phyloP scores from a whole-genome alignment of 169 alveolate genomes.

The Eimeria falciformis region DNA sequence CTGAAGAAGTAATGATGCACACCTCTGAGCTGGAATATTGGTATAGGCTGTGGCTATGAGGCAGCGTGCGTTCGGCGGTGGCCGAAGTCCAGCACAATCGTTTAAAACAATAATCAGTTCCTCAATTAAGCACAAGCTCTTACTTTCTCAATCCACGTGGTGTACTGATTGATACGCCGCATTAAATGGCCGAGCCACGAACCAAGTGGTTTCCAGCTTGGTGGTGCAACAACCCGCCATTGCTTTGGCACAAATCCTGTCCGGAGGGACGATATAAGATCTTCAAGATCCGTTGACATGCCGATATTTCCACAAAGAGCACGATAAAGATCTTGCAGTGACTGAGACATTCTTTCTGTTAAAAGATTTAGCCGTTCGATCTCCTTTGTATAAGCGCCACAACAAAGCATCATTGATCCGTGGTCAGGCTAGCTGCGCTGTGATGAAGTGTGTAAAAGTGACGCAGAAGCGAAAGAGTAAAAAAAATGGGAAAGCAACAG shows the following conservation, averaged over 20 bases:
- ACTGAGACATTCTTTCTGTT: constrained; percentile 84
- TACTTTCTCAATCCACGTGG: constrained; percentile 85
- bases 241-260: constrained; percentile 89
- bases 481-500: too few relatives aligned
- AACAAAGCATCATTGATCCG: not conserved
- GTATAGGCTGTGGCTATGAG: too few relatives aligned
- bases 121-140: not conserved
- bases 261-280: constrained; percentile 87
- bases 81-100: too few relatives aligned
- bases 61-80: too few relatives aligned
- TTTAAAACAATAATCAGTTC: too few relatives aligned
- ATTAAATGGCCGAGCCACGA: constrained; percentile 92
- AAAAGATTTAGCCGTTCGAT: constrained; percentile 92
- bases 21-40: too few relatives aligned
- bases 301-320: constrained; percentile 96
- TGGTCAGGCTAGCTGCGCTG: too few relatives aligned
- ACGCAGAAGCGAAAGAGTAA: too few relatives aligned
- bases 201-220: constrained; percentile 94
- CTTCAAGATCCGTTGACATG: constrained; percentile 94
- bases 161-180: constrained; percentile 88
- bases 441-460: too few relatives aligned
- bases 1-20: constrained; percentile 68
- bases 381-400: constrained; percentile 81
- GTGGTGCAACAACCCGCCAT: constrained; percentile 93
- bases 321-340: constrained; percentile 87